Evolutionary conservation across 225 moss, liverwort and hornwort species (phyloP).

Genomic region (Bryoerythrophyllum caledonicum): DNA sequence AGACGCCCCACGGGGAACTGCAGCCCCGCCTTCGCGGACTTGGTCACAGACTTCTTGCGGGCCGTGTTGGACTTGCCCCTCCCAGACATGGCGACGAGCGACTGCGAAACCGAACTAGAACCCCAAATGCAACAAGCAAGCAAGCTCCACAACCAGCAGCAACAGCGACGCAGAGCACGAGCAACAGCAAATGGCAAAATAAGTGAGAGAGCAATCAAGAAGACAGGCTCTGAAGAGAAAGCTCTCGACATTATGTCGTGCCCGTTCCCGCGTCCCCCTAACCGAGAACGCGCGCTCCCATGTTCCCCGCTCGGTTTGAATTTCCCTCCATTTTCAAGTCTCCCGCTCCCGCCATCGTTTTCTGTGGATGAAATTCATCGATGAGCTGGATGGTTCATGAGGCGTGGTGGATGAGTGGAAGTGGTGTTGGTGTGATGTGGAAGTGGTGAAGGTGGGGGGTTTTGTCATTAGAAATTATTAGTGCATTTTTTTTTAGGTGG

Average conservation of each 20-base stretch:
- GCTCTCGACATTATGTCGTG: not conserved
- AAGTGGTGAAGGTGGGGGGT: too few relatives aligned
- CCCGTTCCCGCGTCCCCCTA: not conserved
- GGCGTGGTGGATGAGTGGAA: too few relatives aligned
- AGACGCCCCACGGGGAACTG: constrained; percentile 26
- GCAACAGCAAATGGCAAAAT: not conserved
- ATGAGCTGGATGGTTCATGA: too few relatives aligned
- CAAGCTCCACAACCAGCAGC: not conserved
- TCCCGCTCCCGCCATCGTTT: not conserved
- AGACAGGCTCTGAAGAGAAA: too few relatives aligned
- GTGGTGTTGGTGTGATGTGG: too few relatives aligned
- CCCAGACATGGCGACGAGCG: not conserved
- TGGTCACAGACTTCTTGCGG: constrained; percentile 24
- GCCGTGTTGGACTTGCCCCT: not conserved
- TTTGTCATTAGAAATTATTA: too few relatives aligned
- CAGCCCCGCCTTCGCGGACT: constrained; percentile 28
- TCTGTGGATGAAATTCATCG: too few relatives aligned
- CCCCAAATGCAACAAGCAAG: not conserved
- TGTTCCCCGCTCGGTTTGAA: not conserved
- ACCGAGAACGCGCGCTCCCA: not conserved
- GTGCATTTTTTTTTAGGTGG: too few relatives aligned
- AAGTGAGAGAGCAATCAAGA: not conserved
- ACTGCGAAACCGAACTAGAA: not conserved
- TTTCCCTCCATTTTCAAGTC: constrained; percentile 6
- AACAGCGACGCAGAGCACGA: not conserved